Conservation (phyloP, 768 basidiomycete genomes). For the Strobilomyces confusus region DNA sequence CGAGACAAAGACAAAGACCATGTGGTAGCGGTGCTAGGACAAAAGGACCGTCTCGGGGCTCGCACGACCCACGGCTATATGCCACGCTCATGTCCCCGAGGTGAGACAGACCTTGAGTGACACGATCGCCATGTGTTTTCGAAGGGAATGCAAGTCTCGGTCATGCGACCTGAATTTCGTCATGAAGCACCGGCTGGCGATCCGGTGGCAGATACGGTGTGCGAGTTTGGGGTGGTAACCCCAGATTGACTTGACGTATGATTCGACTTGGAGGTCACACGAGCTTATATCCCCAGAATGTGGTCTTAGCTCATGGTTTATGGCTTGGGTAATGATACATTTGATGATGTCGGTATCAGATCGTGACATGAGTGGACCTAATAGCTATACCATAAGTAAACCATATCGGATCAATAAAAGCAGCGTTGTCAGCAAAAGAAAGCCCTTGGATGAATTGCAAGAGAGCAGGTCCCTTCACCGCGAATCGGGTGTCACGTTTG, state of each 20-base stretch:
- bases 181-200: neutral
- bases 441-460: neutral
- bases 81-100: neutral
- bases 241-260: neutral
- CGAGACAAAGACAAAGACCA: neutral
- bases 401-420: neutral
- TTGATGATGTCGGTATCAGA: neutral
- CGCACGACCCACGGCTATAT: neutral
- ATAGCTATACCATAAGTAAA: neutral
- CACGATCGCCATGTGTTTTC: neutral
- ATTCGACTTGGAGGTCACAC: neutral
- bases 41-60: neutral
- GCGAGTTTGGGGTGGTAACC: neutral
- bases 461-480: neutral
- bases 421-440: neutral
- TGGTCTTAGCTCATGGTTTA: neutral
- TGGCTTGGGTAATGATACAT: conserved; percentile 4
- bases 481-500: neutral
- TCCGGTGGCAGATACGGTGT: neutral
- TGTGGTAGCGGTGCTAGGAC: neutral
- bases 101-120: neutral
- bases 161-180: conserved; percentile 8
- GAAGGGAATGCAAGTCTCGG: neutral
- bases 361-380: neutral
- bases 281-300: neutral